Conservation (phyloP, 2,329 filamentous ascomycete genomes). For the Coniochaeta prunicola region DNA sequence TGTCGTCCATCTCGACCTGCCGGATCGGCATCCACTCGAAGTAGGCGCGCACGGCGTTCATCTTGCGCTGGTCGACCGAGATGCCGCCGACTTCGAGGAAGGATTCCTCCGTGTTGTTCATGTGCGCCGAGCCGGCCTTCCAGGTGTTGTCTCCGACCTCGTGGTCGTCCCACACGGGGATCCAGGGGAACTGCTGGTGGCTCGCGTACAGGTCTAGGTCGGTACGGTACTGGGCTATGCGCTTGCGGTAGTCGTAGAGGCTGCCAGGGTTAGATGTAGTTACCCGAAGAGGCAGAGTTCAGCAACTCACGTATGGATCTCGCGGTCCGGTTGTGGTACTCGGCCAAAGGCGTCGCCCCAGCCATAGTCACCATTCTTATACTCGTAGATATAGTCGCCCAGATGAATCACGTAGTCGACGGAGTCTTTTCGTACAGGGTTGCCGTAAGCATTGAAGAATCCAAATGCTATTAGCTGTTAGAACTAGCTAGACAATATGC, state of each 20-base stretch:
- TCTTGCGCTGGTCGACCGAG: constrained; percentile 65
- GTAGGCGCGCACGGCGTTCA: constrained; percentile 65
- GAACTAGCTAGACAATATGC: background rate
- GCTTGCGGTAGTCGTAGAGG: constrained; percentile 52
- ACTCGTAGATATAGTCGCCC: constrained; percentile 60
- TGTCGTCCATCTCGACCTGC: constrained; percentile 57
- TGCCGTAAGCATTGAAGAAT: constrained; percentile 54
- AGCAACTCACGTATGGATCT: constrained; percentile 34
- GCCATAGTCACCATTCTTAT: constrained; percentile 38
- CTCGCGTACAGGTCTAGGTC: constrained; percentile 50
- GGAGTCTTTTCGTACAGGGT: constrained; percentile 50
- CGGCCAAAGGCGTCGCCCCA: constrained; percentile 44
- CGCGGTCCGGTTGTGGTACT: constrained; percentile 42
- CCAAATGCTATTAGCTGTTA: constrained; percentile 32
- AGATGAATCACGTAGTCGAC: constrained; percentile 54
- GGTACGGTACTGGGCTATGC: constrained; percentile 51
- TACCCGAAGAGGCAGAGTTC: constrained; percentile 7
- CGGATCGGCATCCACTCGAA: constrained; percentile 60
- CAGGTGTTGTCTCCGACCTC: constrained; percentile 61
- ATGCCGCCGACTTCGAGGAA: constrained; percentile 53
- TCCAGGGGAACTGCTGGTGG: constrained; percentile 53
- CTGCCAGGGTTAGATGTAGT: constrained; percentile 15
- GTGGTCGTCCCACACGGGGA: constrained; percentile 58
- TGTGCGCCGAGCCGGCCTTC: constrained; percentile 49
- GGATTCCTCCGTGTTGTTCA: constrained; percentile 61